phyloP scores from a whole-genome alignment of 345 rosid genomes.

The Acer saccharum region DNA sequence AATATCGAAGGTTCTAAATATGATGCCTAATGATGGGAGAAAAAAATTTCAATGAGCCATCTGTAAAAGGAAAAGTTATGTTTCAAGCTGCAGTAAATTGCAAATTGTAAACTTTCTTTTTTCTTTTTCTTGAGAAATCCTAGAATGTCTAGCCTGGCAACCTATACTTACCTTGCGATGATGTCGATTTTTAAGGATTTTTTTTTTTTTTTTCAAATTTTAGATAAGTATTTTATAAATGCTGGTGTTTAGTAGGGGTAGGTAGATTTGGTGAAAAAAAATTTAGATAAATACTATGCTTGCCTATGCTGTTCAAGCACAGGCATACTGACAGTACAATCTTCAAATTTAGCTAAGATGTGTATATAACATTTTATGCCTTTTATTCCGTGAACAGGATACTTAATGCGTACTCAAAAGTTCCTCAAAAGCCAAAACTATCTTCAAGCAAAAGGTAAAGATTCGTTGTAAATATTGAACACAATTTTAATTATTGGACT shows the following conservation, averaged over 20 bases:
- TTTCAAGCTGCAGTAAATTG: background rate
- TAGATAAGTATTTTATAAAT: background rate
- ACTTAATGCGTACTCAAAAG: constrained; percentile 59
- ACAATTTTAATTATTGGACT: background rate
- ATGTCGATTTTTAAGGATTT: background rate
- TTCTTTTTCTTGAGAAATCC: background rate
- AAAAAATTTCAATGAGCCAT: background rate
- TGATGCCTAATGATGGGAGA: background rate
- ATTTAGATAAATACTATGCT: background rate
- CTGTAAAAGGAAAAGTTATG: background rate
- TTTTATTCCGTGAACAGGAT: constrained; percentile 44
- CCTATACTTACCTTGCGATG: background rate
- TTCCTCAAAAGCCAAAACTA: constrained; percentile 54
- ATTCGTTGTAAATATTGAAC: background rate
- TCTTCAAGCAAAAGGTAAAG: constrained; percentile 53
- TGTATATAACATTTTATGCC: constrained; percentile 6
- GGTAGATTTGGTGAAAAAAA: background rate
- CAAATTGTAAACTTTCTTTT: background rate
- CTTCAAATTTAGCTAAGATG: background rate
- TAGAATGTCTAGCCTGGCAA: background rate
- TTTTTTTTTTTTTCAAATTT: background rate
- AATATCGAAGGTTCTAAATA: background rate
- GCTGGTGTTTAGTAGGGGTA: background rate
- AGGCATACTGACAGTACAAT: background rate
- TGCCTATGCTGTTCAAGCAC: background rate